Evolutionary conservation across 441 rosid genomes (phyloP), one percentile per base, ranked within the genome.

Genomic region (Aleurites moluccanus): DNA sequence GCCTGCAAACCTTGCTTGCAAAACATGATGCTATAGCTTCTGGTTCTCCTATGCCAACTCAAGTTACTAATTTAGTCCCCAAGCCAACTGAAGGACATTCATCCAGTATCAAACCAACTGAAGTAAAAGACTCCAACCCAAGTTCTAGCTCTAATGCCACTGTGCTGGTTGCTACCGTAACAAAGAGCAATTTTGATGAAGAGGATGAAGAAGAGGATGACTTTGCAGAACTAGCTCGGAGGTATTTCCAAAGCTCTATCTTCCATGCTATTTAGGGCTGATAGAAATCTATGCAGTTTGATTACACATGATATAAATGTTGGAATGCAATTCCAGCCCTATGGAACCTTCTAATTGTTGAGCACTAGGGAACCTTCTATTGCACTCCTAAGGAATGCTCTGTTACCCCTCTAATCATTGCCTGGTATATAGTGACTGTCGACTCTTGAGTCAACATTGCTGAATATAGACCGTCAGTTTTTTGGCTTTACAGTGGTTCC

Each of bases 161-260:
- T 50, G 44, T 76, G 47, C 83, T 86, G 8, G 87, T 81, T 64
- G 70, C 86, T 74, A 80, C 83, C 50, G 33, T 57, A 23, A 74
- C 83, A 6, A 92, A 78, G 79, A 75, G 74, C 79, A 84, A 81
- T 13, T 66, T 89, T 49, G 95, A 89, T 68, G 99, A 92, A 79
- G 98, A 92, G 73, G 92, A 95, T 14, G 98, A 96, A 77, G 97
- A 89, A 77, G 99, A 96, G 82, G 99, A 96, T 57, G 99, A 94
- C 78, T 96, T 96, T 81, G 91, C 98, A 28, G 97, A 86, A 85
- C 88, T 96, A 75, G 99, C 98, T 73, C 88, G 97, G 82, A 94
- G 99, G 99, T 96, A 70, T 73, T 27, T 10, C 47, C 15, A 52
- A 38, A 47, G 65, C 49, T 45, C 3, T 10, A 47, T 42, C 44